Evolutionary conservation across 139 green algal genomes (phyloP).

Genomic region (Astrephomene gubernaculifera): DNA sequence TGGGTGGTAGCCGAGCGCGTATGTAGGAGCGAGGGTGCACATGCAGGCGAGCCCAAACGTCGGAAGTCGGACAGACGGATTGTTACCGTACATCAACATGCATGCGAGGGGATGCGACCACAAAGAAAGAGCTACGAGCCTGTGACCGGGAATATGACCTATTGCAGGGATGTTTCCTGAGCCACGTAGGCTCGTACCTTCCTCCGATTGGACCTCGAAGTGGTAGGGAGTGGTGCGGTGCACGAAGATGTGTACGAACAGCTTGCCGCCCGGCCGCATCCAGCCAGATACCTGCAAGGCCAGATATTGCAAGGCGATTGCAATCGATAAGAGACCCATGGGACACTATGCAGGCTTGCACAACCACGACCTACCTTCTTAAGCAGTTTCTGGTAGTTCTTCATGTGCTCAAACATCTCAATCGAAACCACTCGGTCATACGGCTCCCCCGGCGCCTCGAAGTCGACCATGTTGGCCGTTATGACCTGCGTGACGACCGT

Average conservation of each 20-base stretch:
- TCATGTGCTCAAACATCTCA: constrained; percentile 99
- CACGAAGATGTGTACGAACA: constrained; percentile 97
- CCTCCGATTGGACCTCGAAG: constrained; percentile 84
- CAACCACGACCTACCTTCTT: neutral
- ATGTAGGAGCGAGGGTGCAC: too few species aligned
- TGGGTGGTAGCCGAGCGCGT: too few species aligned
- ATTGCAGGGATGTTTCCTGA: too few species aligned
- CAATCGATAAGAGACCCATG: too few species aligned
- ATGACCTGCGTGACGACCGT: constrained; percentile 37
- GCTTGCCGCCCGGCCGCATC: constrained; percentile 81
- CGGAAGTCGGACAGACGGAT: too few species aligned
- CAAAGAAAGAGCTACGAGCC: too few species aligned
- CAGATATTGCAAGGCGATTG: neutral
- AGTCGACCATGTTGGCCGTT: constrained; percentile 66
- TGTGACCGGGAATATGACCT: too few species aligned
- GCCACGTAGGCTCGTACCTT: too few species aligned
- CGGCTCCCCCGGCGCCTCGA: constrained; percentile 41
- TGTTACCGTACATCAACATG: too few species aligned
- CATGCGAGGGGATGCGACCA: too few species aligned
- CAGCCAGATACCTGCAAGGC: constrained; percentile 71
- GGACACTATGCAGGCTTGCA: too few species aligned
- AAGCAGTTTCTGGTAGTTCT: constrained; percentile 70
- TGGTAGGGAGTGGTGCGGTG: constrained; percentile 89
- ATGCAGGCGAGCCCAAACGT: too few species aligned
- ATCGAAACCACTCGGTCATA: constrained; percentile 95